Evolutionary conservation across 345 rosid species (phyloP), one percentile per base, ranked within the genome.

Genomic region (Erodium maritimum): DNA sequence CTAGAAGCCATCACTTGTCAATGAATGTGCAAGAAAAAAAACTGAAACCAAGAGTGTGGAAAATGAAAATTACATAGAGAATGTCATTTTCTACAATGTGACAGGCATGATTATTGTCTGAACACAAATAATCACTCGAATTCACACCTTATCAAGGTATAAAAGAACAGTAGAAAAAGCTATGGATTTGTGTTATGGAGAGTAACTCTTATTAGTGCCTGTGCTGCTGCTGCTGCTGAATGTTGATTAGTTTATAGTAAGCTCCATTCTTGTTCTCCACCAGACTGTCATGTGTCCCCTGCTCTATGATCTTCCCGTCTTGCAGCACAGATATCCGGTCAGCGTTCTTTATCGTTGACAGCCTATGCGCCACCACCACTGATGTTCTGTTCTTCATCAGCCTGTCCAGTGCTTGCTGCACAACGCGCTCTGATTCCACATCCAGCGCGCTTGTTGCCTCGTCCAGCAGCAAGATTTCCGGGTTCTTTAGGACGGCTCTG

Each of bases 381-480:
- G 97, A 90, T 5, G 99, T 87, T n/a, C 96, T 71, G 67, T 81
- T 79, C 61, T 56, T 75, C 96, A 90, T 94, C 65, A 94, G 61
- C 53, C 83, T 70, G 59, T 94, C 96, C 23, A 94, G 73, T 19
- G 99, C 99, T 78, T 90, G 90, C 54, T 90, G 96, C 64, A 91
- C 96, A 5, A 87, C 73, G 1, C 85, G 82, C 67, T 93, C 96
- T 0, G 95, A 89, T 64, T 87, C 99, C 24, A 79, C 73, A 0
- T 89, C 96, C 10, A 93, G 73, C 29, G 96, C 99, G 54, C 95
- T 89, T 0, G 96, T 93, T 23, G 96, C 96, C 75, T 93, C 96
- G 50, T 93, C 99, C 46, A 93, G 69, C 5, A 93, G 84, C 66
- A 93, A 61, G 58, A 93, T 89, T 79, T 68, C 88, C 0, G 96